Evolutionary conservation across 2,329 filamentous ascomycete genomes (phyloP), one percentile per base, ranked within the genome.

Genomic region (Cordyceps fumosorosea): DNA sequence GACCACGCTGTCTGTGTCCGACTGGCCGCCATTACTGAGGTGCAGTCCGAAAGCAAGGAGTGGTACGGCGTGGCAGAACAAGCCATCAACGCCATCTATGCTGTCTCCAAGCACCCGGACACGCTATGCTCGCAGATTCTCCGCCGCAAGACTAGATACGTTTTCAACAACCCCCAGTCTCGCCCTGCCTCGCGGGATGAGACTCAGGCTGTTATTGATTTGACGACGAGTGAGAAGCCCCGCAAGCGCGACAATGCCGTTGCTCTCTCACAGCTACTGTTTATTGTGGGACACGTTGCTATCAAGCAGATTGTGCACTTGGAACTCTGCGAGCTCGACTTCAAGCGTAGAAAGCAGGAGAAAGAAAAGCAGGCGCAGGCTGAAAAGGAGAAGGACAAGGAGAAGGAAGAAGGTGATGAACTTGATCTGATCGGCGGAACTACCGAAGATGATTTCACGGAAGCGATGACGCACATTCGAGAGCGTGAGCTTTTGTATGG

Each of bases 221-320:
- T 72, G 62, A 75, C 73, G 5, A 69, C 71, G 58, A 32, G 65
- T 54, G 75, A 72, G 66, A 78, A 78, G 66, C 75, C 80, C 10
- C 85, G 82, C 69, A 84, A 75, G 66, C 74, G 88, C 34, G 90
- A 88, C 67, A 84, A 87, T 5, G 87, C 91, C 1, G 82, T 92
- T 53, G 87, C 85, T 0, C 80, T 99, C 2, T 96, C 95, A 0
- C 95, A 98, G 70, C 82, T 99, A 2, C 81, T 99, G 0, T 98
- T 98, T 72, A 89, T 96, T 42, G 93, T 98, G 34, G 95, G 95
- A 0, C 95, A 99, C 71, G 90, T 98, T 54, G 95, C 95, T 16
- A 95, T 99, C 72, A 99, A 99, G 77, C 96, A 99, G 72, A 99
- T 99, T 68, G 96, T 99, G 0, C 95, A 99, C 73, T 84, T 99